Evolutionary conservation across 352 stramenopile genomes (phyloP), one percentile per base, ranked within the genome.

Genomic region (Phytopythium litorale): DNA sequence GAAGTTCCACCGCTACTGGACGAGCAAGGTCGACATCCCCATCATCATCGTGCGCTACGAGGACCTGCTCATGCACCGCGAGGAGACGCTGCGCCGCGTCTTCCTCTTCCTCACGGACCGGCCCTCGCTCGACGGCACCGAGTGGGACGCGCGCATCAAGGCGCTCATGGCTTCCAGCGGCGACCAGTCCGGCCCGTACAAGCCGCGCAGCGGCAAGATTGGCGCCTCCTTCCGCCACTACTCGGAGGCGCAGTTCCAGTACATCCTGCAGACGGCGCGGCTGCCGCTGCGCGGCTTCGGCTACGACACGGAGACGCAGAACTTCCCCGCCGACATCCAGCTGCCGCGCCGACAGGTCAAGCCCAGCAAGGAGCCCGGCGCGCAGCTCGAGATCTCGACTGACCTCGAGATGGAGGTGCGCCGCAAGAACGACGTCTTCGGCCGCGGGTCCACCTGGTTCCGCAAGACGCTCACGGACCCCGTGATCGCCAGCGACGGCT

Each of bases 21-120:
- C 85, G 8, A 75, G 76, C 9, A 96, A 91, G 37, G 80, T 89
- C n/a, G 84, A 92, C 37, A 88, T 98, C 42, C 88, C 90, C 8
- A 83, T 97, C 67, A 89, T 98, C 53, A 75, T 98, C 46, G 78
- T 98, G 33, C 85, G 92, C 21, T 98, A 98, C 69, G 93, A 98
- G 67, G 89, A 97, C 60, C 62, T 97, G 4, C 71, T 97, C 18
- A 56, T 95, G 51, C 75, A 97, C 43, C 80, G 82, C 32, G 75
- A 78, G 21, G 87, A 96, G 58, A 94, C 81, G 1, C 42, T 96
- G 38, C 81, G 84, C 60, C 83, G 87, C 1, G 85, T 96, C 38
- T 92, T 94, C 52, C 57, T 92, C 9, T 96, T 96, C 63, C 62
- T 96, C 38, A 79, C 72, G 2, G 81, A 89, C 53, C 58, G 64